Conservation (phyloP, 495 filamentous ascomycete species). For the Penicillium mononematosum region DNA sequence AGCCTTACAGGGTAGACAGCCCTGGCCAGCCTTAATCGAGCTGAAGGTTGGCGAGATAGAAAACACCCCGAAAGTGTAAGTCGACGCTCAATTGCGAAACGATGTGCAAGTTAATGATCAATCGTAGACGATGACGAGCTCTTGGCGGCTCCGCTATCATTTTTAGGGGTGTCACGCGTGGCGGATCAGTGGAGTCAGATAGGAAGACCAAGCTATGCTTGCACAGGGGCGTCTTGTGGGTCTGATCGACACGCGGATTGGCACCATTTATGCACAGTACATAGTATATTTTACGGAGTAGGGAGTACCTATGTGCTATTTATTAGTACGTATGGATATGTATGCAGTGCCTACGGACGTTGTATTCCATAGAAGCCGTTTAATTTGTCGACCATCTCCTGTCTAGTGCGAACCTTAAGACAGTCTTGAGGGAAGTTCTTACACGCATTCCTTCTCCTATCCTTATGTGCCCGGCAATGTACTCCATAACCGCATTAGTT, state of each 20-base stretch:
- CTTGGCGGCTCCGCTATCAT: slow-evolving; percentile 14
- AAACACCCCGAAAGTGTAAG: slow-evolving; percentile 4
- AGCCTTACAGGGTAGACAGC: slow-evolving; percentile 4
- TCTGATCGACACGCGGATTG: slow-evolving; percentile 25
- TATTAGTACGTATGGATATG: neutral
- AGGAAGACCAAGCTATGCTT: slow-evolving; percentile 1
- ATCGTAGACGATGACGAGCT: slow-evolving; percentile 8
- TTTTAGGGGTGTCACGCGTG: slow-evolving; percentile 3
- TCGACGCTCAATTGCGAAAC: neutral
- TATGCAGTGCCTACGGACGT: neutral
- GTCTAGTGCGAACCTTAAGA: slow-evolving; percentile 22
- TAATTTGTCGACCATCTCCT: slow-evolving; percentile 27
- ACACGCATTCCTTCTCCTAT: slow-evolving; percentile 22
- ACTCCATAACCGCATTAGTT: too few relatives aligned
- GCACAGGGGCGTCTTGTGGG: slow-evolving; percentile 15
- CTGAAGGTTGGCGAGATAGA: neutral
- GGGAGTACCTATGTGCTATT: too few relatives aligned
- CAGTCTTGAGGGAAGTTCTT: slow-evolving; percentile 8
- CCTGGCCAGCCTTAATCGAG: slow-evolving; percentile 8
- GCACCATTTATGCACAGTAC: slow-evolving; percentile 17
- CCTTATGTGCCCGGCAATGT: slow-evolving; percentile 11
- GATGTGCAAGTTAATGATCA: slow-evolving; percentile 11
- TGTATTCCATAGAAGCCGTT: slow-evolving; percentile 19
- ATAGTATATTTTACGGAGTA: neutral
- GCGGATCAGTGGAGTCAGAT: slow-evolving; percentile 6